These are phyloP conservation scores for Mycena metata DNA, from an alignment of 768 basidiomycete species.

Conservation along the genomic window DNA sequence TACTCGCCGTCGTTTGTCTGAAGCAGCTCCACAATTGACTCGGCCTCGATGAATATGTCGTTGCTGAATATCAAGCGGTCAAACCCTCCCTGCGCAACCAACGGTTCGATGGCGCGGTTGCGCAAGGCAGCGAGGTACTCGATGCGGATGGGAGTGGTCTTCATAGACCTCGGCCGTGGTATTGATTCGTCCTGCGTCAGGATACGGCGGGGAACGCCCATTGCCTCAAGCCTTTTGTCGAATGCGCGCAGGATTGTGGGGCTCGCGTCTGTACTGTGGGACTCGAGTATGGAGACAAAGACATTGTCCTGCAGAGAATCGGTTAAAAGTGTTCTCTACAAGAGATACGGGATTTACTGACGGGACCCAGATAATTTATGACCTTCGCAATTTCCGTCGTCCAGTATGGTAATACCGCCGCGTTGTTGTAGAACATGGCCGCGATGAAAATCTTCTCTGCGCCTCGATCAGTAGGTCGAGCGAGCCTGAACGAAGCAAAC, in stretches of 20 bases:
- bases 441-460: conserved; percentile 54
- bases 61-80: conserved; percentile 59
- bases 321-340: too few relatives aligned
- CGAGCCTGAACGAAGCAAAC: not conserved
- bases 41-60: conserved; percentile 57
- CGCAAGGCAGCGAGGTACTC: conserved; percentile 34
- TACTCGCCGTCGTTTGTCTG: conserved; percentile 54
- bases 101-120: conserved; percentile 51
- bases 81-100: conserved; percentile 51
- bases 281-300: conserved; percentile 42
- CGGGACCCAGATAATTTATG: conserved; percentile 53
- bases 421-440: conserved; percentile 57
- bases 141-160: conserved; percentile 49
- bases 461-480: not conserved
- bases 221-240: conserved; percentile 39
- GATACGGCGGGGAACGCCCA: conserved; percentile 48
- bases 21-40: conserved; percentile 56
- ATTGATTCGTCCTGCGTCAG: conserved; percentile 46
- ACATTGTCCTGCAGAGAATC: conserved; percentile 54
- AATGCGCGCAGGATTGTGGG: conserved; percentile 48
- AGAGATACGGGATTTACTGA: conserved; percentile 1
- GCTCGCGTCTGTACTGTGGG: conserved; percentile 51
- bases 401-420: conserved; percentile 55
- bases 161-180: conserved; percentile 39
- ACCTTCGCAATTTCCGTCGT: conserved; percentile 49